Conservation (phyloP, 352 stramenopile species). For the Phytophthora podocarpi region DNA sequence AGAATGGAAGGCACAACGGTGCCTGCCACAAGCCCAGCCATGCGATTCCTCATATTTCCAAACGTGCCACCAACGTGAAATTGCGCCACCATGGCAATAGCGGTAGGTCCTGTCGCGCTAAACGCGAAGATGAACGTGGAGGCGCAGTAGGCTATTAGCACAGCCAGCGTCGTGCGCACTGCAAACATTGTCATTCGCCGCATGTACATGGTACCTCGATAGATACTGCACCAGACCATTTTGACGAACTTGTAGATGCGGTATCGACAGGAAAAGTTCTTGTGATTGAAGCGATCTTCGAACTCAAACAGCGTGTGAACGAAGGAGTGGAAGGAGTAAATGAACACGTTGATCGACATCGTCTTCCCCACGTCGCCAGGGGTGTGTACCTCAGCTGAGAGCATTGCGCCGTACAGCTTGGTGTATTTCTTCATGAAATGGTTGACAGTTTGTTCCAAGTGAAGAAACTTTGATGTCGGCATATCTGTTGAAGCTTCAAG, state of each 20-base stretch:
- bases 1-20: slow-evolving; percentile 75
- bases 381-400: slow-evolving; percentile 40
- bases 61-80: slow-evolving; percentile 74
- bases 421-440: slow-evolving; percentile 67
- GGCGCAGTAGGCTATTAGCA: slow-evolving; percentile 56
- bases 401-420: slow-evolving; percentile 52
- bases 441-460: slow-evolving; percentile 56
- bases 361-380: slow-evolving; percentile 59
- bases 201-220: slow-evolving; percentile 47
- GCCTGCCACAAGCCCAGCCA: slow-evolving; percentile 68
- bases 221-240: slow-evolving; percentile 42
- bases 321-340: slow-evolving; percentile 82
- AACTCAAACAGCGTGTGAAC: slow-evolving; percentile 68
- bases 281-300: slow-evolving; percentile 62
- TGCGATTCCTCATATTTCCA: slow-evolving; percentile 64
- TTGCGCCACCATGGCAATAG: slow-evolving; percentile 69
- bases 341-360: slow-evolving; percentile 77
- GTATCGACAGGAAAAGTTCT: slow-evolving; percentile 56
- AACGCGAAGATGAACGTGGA: slow-evolving; percentile 76
- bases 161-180: slow-evolving; percentile 58
- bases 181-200: slow-evolving; percentile 50
- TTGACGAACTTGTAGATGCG: slow-evolving; percentile 59
- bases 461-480: slow-evolving; percentile 39
- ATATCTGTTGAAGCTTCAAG: slow-evolving; percentile 37
- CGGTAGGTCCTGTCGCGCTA: slow-evolving; percentile 58